Conservation (phyloP, 208 protist genomes). For the Crithidia bombi region DNA sequence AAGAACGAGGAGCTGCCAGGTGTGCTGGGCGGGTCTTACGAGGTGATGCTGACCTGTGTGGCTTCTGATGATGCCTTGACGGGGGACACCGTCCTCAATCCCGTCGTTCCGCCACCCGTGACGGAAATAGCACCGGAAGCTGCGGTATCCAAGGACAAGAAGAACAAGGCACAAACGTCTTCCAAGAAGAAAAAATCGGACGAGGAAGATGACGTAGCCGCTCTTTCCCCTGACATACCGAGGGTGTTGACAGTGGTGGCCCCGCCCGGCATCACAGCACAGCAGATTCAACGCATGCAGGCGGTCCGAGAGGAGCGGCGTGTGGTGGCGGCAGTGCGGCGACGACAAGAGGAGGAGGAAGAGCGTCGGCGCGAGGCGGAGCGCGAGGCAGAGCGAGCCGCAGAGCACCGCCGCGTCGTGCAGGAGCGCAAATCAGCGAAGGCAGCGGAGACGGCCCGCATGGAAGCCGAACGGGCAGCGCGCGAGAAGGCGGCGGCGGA, state of each 20-base stretch:
- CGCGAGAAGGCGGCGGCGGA: conserved; percentile 40
- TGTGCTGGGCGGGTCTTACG: conserved; percentile 29
- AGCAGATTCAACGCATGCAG: conserved; percentile 48
- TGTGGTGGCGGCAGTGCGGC: conserved; percentile 42
- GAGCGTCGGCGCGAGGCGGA: conserved; percentile 51
- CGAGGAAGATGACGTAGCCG: not conserved
- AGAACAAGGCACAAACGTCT: not conserved
- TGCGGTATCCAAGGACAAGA: not conserved
- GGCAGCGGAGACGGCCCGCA: conserved; percentile 36
- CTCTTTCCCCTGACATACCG: conserved; percentile 18
- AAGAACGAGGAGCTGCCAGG: conserved; percentile 8
- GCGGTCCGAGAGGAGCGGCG: conserved; percentile 59
- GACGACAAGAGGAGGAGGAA: conserved; percentile 57
- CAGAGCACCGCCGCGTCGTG: conserved; percentile 51
- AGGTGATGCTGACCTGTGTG: conserved; percentile 29
- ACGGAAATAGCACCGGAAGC: too few species aligned
- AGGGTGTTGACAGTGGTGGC: conserved; percentile 33
- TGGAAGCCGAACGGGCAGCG: conserved; percentile 35
- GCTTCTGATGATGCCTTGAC: conserved; percentile 8
- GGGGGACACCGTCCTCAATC: conserved; percentile 28
- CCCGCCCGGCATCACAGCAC: conserved; percentile 49
- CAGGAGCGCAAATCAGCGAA: conserved; percentile 59
- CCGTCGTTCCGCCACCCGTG: too few species aligned
- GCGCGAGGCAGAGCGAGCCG: conserved; percentile 60
- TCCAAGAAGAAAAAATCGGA: not conserved